Evolutionary conservation across 495 filamentous ascomycete species (phyloP), one percentile per base, ranked within the genome.

Genomic region (Aspergillus sclerotioniger): DNA sequence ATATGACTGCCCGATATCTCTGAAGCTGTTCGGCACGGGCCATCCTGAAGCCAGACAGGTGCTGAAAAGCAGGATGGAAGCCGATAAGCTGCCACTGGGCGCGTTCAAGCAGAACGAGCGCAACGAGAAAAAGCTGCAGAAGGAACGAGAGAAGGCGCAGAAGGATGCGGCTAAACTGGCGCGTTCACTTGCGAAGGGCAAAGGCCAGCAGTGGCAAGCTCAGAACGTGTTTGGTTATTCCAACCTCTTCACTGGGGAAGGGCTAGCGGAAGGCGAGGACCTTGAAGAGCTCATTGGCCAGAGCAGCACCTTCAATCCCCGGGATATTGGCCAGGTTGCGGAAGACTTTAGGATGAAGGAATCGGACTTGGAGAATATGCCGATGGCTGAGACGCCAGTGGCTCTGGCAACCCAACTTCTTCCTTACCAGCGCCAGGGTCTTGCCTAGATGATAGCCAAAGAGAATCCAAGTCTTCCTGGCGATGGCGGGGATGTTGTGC

Each of bases 381-480:
- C 91, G 12, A 83, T 83, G 77, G 89, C 86, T 2, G 65, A 81
- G 3, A 87, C 87, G 57, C 92, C 92, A 0, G 63, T 74, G 8
- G 72, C 70, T 13, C 72, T 96, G 32, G 64, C 76, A 16, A 89
- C 90, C 0, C 68, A 81, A 43, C 70, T 97, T 28, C 79, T 96
- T 43, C 87, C 89, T 6, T 94, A 93, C 65, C 92, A 97, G 62
- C 85, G 89, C 58, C 76, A 91, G 71, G 92, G 90, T 8, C 79
- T 97, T 28, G 85, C 84, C 43, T 97, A 92, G 92, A 81, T 97
- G 78, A 79, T 86, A 13, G 75, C 82, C 28, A 88, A 88, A 62
- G 92, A 97, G 67, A 82, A 79, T 21, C 90, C 90, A 0, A 63
- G 73, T 13, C 75, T 90, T 21, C 90, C 92, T 6, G 55, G 73